Conservation (phyloP, 768 basidiomycete species). For the Leccinum sublutescens region DNA sequence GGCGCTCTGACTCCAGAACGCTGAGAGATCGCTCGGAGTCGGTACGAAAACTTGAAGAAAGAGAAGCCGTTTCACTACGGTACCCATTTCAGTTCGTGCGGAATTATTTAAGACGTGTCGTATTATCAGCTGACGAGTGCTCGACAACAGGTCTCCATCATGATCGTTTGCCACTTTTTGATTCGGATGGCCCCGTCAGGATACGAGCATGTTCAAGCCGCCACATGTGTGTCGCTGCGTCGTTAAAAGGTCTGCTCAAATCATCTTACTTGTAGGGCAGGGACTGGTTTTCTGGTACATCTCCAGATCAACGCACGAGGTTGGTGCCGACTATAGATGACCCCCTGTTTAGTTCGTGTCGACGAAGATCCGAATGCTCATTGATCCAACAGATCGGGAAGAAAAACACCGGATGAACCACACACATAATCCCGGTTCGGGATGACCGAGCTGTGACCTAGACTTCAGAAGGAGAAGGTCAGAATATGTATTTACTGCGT, state of each 20-base stretch:
- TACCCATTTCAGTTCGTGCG: conserved; percentile 84
- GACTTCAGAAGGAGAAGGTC: too few species aligned
- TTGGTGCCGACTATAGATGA: too few species aligned
- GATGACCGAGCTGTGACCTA: too few species aligned
- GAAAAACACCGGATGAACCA: too few species aligned
- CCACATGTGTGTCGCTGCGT: conserved; percentile 47
- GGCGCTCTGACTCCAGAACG: too few species aligned
- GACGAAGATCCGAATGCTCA: too few species aligned
- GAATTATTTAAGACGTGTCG: neutral
- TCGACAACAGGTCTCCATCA: conserved; percentile 38
- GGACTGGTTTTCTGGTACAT: conserved; percentile 51
- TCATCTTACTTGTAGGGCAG: conserved; percentile 59
- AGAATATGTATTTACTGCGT: too few species aligned
- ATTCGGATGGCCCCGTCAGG: conserved; percentile 91
- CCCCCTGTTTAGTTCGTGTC: too few species aligned
- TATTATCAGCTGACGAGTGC: conserved; percentile 1
- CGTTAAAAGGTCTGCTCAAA: neutral
- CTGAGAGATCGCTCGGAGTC: too few species aligned
- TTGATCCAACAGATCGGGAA: too few species aligned
- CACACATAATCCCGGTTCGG: too few species aligned
- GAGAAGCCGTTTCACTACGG: conserved; percentile 92
- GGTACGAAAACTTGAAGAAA: neutral
- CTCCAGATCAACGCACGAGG: too few species aligned
- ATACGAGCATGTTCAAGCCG: conserved; percentile 93
- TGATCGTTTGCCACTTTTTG: conserved; percentile 88